Evolutionary conservation across 1,139 yeast genomes (phyloP).

Genomic region (Pichia norvegensis): DNA sequence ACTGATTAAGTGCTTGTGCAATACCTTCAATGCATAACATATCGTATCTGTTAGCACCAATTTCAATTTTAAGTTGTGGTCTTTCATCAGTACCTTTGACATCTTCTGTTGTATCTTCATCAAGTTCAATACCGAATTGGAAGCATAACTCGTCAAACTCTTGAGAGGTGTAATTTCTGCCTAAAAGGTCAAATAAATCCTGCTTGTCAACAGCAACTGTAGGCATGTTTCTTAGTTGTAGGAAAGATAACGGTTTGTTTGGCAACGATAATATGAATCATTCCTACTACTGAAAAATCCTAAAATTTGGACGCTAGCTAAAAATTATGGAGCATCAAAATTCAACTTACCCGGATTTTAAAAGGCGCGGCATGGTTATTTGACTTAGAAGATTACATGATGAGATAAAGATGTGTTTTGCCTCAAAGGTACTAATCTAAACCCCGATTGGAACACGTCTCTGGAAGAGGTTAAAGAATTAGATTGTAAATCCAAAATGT

Average conservation of each 20-base stretch:
- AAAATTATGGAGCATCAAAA: not conserved
- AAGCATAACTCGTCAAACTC: conserved; percentile 97
- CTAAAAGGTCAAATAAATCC: conserved; percentile 78
- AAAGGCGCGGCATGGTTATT: not conserved
- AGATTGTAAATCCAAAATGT: conserved; percentile 12
- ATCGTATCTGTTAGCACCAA: conserved; percentile 97
- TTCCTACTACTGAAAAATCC: not conserved
- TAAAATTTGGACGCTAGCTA: not conserved
- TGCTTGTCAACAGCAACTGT: conserved; percentile 92
- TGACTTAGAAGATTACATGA: not conserved
- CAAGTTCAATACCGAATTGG: conserved; percentile 95
- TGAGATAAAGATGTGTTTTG: not conserved
- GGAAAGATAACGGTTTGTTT: not conserved
- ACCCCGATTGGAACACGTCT: too few species aligned
- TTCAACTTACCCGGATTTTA: not conserved
- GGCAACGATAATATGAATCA: not conserved
- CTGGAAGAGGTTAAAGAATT: too few species aligned
- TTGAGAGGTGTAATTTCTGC: conserved; percentile 72
- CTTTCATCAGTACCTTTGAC: conserved; percentile 73
- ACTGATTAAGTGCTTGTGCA: conserved; percentile 89
- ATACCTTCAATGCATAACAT: conserved; percentile 98
- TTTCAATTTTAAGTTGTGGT: conserved; percentile 92
- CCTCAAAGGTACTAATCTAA: not conserved
- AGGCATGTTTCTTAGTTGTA: conserved; percentile 47
- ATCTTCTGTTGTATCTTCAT: conserved; percentile 87